Evolutionary conservation across 108 stramenopile species (phyloP), one percentile per base, ranked within the genome.

Genomic region (Fragilaria crotonensis): DNA sequence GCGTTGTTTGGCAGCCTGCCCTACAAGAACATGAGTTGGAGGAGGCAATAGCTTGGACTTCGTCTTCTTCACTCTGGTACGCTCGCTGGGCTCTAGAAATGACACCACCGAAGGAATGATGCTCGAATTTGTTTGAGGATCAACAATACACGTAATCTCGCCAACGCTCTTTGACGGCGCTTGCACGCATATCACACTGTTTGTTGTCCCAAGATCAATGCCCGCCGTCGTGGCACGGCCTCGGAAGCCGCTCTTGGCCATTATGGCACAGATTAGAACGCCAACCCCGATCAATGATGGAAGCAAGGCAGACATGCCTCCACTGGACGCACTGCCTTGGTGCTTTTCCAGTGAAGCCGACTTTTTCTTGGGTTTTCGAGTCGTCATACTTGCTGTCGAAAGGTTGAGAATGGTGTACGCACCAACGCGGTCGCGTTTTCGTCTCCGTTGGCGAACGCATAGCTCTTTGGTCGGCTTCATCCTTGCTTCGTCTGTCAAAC

Each of bases 181-280:
- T 57, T 92, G 90, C 0, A 92, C 87, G 62, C 90, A 92, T 53
- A 92, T 67, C 19, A 92, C 90, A 54, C 79, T 81, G 50, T 92
- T 92, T 61, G 90, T 92, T 4, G 90, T 92, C 30, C 90, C 90
- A 54, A 92, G 57, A 71, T 92, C 90, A 45, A 92, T 88, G 1
- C 90, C 90, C 0, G 90, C 90, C 20, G 87, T 86, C 14, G 76
- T 79, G 2, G 83, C 75, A 9, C 90, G 71, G 21, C 90, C 90
- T 4, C 90, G 80, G 73, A 92, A 92, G 2, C 90, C 90, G 60
- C 74, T 78, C 60, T 83, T 80, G 33, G 90, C 90, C 84, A 92
- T 80, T 23, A 86, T 63, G 20, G 57, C 79, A 56, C 75, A 69
- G 17, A 75, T 54, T 18, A 92, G 64, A 18, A 92, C 67, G n/a